Base-by-base conservation (phyloP, 768 basidiomycete species). In the Lactifluus rugatus region DNA sequence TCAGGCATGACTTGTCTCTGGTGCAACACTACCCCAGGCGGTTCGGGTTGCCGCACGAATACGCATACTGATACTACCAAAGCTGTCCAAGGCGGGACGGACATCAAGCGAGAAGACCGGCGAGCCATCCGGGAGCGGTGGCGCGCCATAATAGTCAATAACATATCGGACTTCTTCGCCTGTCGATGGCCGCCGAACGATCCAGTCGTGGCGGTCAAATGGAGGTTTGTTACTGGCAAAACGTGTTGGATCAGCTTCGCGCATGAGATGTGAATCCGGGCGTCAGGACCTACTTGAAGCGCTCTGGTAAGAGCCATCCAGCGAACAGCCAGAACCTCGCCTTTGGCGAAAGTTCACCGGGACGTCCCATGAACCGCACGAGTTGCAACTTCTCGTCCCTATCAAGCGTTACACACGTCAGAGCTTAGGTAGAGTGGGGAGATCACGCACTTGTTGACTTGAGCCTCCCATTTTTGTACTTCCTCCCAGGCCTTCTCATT, bases 401-500 rank as follows among this genome's bases (percentile, higher is more conserved):
- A 65, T 48, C 17, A 41, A 63, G 31, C 51, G 48, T 46, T 52
- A 41, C 39, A 52, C 17, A 10, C 1, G 25, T 47, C 55, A n/a
- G 41, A 17, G 17, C 42, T 23, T 37, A 52, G 25, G 7, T 37
- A 48, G 32, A 14, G 48, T 17, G 52, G 48, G 31, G 8, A 19
- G 5, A 39, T n/a, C 8, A 75, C 84, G 68, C 65, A 89, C 89
- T 73, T 72, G 62, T 83, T 71, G 56, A 72, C 71, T 66, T 83
- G 76, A 68, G 79, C 81, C 73, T 99, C 96, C 95, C 96, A 98
- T 69, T 81, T 86, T 60, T 90, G 70, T 3, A 99, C 95, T 71
- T 98, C 93, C 52, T 81, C 74, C 96, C 96, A 99, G 17, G 96
- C 96, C 69, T 85, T 79, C 73, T 99, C 96, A 67, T 99, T 98